phyloP scores from a whole-genome alignment of 2,329 filamentous ascomycete species.

The Monilinia fructicola region DNA sequence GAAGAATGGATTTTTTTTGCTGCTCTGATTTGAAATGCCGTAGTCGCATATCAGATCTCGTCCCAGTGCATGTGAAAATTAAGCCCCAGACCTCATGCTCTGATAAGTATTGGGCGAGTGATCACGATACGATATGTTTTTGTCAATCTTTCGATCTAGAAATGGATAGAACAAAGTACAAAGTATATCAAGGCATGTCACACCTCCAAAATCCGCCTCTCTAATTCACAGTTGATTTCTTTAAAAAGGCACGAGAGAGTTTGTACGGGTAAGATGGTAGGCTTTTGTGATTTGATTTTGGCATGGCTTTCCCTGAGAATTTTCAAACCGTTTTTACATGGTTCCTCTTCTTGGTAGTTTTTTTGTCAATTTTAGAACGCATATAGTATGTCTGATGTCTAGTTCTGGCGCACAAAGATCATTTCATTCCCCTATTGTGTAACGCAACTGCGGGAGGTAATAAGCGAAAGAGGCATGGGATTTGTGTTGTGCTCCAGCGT shows the following conservation, averaged over 20 bases:
- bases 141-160: not conserved
- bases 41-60: not conserved
- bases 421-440: too few species aligned
- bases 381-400: too few species aligned
- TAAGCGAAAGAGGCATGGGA: too few species aligned
- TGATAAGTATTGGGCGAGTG: not conserved
- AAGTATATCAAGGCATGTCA: not conserved
- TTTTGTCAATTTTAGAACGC: too few species aligned
- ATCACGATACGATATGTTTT: not conserved
- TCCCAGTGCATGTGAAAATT: not conserved
- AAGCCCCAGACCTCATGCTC: not conserved
- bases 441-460: too few species aligned
- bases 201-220: not conserved
- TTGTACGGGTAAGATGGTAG: too few species aligned
- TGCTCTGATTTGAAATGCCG: not conserved
- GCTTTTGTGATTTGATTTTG: too few species aligned
- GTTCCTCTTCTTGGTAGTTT: not conserved
- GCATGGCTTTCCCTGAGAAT: not conserved
- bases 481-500: too few species aligned
- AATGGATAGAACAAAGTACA: not conserved
- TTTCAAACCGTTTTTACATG: not conserved
- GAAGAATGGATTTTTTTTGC: not conserved
- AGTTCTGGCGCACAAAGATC: too few species aligned
- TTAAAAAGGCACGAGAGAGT: not conserved
- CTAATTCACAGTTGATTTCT: not conserved